Evolutionary conservation across 2,329 filamentous ascomycete genomes (phyloP), one percentile per base, ranked within the genome.

Genomic region (Gnomoniopsis smithogilvyi): DNA sequence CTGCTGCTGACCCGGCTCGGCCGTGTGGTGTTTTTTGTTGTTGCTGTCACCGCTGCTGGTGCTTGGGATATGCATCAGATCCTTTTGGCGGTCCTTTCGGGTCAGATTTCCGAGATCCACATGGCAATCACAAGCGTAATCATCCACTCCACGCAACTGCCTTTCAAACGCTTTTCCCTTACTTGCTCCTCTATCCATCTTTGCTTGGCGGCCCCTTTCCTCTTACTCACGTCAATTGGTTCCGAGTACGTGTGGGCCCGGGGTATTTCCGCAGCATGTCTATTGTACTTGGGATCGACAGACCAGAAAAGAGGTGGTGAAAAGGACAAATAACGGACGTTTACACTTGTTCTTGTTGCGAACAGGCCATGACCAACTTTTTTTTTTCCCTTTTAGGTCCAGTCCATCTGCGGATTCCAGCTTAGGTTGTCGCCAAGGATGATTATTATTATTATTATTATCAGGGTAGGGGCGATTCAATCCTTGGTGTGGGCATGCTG

Each of bases 31-130:
- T n/a, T n/a, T 48, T 45, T 38, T 38, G 49, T 30, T 24, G 48
- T 43, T 26, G 24, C 21, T 59, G 22, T 41, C 43, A 41, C 41
- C 7, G 56, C 43, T 26, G 34, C 7, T 38, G 41, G 26, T 59
- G 45, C 49, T 41, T 21, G 30, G 21, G 11, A 6, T 19, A 12
- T 33, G 30, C 26, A 19, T 38, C 41, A 48, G 56, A 41, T 34
- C 56, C 56, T 49, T 50, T 52, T 51, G 50, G 24, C 43, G 26
- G 26, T 54, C 46, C 24, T 50, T 48, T 61, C 60, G 60, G 57
- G 53, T 62, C 56, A 50, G 33, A 46, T 55, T 62, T 50, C 60
- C 60, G 60, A 62, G 57, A 60, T 62, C 60, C 57, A 56, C 57
- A 3, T 41, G 41, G 41, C 41, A 45, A 21, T 45, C 41, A 45